These are phyloP conservation scores for Phialophora chinensis DNA, from an alignment of 2,329 filamentous ascomycete species.

Conservation along the genomic window DNA sequence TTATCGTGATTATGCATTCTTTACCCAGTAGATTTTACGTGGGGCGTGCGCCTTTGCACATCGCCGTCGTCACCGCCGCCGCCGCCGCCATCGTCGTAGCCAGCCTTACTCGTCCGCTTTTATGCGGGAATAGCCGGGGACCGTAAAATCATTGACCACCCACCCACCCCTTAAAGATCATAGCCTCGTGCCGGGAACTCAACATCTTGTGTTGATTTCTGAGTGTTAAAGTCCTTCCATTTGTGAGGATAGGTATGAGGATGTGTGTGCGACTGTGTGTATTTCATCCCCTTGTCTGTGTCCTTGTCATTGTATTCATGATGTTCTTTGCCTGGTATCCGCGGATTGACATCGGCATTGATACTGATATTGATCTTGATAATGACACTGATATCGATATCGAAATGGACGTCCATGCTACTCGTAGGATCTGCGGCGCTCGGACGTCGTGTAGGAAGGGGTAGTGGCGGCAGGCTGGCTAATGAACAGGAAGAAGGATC, in stretches of 20 bases:
- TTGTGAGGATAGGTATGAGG: no score
- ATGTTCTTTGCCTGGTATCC: neutral
- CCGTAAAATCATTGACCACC: neutral
- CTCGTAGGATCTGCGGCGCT: neutral
- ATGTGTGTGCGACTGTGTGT: neutral
- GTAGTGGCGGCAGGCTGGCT: neutral
- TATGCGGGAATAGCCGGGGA: neutral
- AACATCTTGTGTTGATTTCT: no score
- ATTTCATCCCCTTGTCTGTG: neutral
- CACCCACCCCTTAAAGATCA: neutral
- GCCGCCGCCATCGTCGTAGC: no score
- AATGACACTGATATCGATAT: no score
- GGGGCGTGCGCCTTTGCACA: neutral
- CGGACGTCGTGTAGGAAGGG: neutral
- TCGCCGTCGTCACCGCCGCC: neutral
- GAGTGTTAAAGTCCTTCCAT: no score
- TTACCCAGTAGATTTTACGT: no score
- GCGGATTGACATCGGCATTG: no score
- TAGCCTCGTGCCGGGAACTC: neutral
- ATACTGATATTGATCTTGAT: no score
- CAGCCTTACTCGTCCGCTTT: neutral
- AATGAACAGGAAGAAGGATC: neutral
- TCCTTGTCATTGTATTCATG: neutral
- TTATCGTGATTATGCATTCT: no score
- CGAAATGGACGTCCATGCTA: neutral